Percentiles rank a stretch among this genome's conserved stretches.
phyloP scores from a whole-genome alignment of 2,329 filamentous ascomycete genomes.

The Ceratocystis colombiana region DNA sequence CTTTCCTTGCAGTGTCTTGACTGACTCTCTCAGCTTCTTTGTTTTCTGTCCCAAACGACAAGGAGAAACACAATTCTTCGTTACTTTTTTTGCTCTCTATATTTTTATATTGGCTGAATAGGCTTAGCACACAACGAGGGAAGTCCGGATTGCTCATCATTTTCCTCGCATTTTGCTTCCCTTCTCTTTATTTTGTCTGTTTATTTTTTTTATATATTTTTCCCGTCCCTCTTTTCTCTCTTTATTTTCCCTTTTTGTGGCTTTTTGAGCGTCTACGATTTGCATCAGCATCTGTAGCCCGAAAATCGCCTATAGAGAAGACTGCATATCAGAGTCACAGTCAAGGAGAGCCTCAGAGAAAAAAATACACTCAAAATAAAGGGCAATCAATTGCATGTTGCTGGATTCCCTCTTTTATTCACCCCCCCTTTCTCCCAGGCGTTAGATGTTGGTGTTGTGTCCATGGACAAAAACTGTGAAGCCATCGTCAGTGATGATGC shows the following conservation, averaged over 20 bases:
- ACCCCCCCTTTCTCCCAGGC: background rate
- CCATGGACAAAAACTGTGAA: constrained; percentile 17
- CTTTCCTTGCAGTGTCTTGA: constrained; percentile 3
- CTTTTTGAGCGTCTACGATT: background rate
- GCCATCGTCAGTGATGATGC: constrained; percentile 17
- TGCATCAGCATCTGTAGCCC: constrained; percentile 9
- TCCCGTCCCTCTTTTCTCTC: background rate
- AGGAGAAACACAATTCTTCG: background rate
- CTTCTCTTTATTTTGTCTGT: background rate
- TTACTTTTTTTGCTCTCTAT: background rate
- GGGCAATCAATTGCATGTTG: constrained; percentile 3
- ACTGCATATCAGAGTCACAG: background rate
- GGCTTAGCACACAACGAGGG: background rate
- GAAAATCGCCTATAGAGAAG: background rate
- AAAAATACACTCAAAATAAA: constrained; percentile 5
- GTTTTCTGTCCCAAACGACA: background rate
- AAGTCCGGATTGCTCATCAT: background rate
- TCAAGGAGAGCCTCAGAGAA: background rate
- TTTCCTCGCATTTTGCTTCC: background rate
- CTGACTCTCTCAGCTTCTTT: background rate
- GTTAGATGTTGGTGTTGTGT: constrained; percentile 5
- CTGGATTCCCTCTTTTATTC: background rate
- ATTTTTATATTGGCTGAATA: constrained; percentile 2
- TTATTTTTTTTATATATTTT: background rate
- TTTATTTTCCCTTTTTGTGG: background rate